Base-by-base conservation (phyloP, 208 protist genomes). In the Trypanosoma vivax region DNA sequence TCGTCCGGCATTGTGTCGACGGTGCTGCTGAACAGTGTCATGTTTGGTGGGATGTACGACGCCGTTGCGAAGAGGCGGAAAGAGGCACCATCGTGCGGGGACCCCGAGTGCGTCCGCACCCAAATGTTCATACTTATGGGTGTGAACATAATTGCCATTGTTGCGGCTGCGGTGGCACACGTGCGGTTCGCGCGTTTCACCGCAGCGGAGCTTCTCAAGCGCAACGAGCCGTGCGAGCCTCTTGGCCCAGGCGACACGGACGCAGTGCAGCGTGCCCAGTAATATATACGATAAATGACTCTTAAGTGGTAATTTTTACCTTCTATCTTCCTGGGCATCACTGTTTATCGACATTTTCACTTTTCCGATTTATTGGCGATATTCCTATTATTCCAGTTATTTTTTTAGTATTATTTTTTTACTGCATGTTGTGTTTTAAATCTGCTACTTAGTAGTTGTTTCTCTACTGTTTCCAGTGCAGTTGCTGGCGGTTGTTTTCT, bases 11-110 rank as follows among this genome's bases (percentile, higher is more conserved):
- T 6, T 79, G 65, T 35, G 73, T 84, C 39, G 60, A 79, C 50
- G 70, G 84, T 90, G 43, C 57, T 52, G 25, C 54, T 90, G 11
- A 90, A 90, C 59, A 75, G 62, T 38, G 79, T 87, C 59, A 84
- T 83, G 76, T 90, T 84, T 38, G 82, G 77, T 11, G 65, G 35
- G 28, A 60, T 87, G 48, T 87, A 69, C 52, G 82, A 87, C 56
- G 54, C 50, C 35, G 62, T 74, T 42, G 76, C 64, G 11, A 51
- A 50, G 25, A 35, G 31, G 25, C 54, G 70, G 14, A 40, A 48
- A 3, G 63, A 66, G 10, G 31, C 59, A 1, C 77, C 77, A n/a
- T 59, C 28, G 27, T 90, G 75, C 62, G 60, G 66, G 29, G 40
- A 59, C 13, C 56, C 42, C 9, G 55, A 41, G 11, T 90, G 82